Base-by-base conservation (phyloP, 176 grass and related monocot species). In the Cenchrus purpureus region DNA sequence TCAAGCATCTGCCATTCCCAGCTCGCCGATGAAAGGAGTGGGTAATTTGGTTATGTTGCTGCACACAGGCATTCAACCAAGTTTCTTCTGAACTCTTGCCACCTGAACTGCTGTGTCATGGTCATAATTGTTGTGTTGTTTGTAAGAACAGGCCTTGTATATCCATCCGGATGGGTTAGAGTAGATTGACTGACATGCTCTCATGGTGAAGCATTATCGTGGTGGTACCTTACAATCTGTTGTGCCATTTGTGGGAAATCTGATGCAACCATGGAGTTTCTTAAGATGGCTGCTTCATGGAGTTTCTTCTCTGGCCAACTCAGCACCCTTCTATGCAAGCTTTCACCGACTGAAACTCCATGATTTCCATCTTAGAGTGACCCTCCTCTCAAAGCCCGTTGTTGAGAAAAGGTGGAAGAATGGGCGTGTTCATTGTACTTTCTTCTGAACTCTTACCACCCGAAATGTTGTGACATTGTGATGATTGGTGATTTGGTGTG, bases 291-390 rank as follows among this genome's bases (percentile, higher is more conserved):
- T 44, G 32, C 66, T 49, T 79, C 50, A 19, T 51, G 48, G 48
- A 43, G 50, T 16, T 69, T n/a, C 79, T 80, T 68, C 56, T 45
- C n/a, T 54, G 8, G 20, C 31, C 48, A 50, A 25, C n/a, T 61
- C 57, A n/a, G 2, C 20, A 22, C 9, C 14, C 58, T 59, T 60
- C 60, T 91, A 25, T 84, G 87, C 25, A 95, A 90, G 85, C 51
- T 85, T 79, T 78, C 59, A 11, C 65, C 82, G 8, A 20, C 57
- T 8, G 87, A 90, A 28, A 69, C 76, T 55, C 73, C 61, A 40
- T n/a, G 59, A 19, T 25, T 82, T 65, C 63, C 84, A 76, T 55
- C 79, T 55, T 78, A 90, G 28, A 32, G 31, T 32, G 12, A 82
- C 25, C 28, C 81, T 69, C 75, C 77, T 9, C 86, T 83, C 46